Conservation (phyloP, 805 yeast species). For the Starmerella ratchasimensis region DNA sequence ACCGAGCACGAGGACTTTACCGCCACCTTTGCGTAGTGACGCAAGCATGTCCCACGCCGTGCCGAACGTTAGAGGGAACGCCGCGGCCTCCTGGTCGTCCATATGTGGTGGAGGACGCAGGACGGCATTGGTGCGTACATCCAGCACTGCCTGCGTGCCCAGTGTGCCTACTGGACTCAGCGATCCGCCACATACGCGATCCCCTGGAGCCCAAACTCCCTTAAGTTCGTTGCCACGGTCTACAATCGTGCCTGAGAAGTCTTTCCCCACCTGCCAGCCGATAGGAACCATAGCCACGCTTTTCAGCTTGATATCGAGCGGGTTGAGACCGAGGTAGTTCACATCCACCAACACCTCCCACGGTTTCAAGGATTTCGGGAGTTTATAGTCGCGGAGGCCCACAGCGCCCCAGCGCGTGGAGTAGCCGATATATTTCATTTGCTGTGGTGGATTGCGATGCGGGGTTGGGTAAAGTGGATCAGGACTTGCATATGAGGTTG, state of each 20-base stretch:
- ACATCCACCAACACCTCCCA: conserved; percentile 44
- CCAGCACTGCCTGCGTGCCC: conserved; percentile 42
- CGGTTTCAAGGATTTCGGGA: conserved; percentile 36
- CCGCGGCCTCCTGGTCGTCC: conserved; percentile 44
- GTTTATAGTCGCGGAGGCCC: conserved; percentile 12
- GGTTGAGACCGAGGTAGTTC: conserved; percentile 45
- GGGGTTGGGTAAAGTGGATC: no score
- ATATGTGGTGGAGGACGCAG: conserved; percentile 37
- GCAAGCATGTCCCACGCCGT: conserved; percentile 41
- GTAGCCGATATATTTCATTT: conserved; percentile 9
- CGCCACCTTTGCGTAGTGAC: conserved; percentile 2
- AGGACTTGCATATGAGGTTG: no score
- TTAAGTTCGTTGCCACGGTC: conserved; percentile 38
- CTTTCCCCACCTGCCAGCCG: conserved; percentile 40
- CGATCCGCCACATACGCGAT: conserved; percentile 46
- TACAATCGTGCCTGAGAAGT: conserved; percentile 47
- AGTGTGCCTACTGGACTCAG: conserved; percentile 25
- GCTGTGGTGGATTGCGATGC: no score
- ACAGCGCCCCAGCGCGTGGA: conserved; percentile 11
- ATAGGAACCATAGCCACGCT: conserved; percentile 6
- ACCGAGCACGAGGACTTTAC: conserved; percentile 44
- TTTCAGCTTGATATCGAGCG: conserved; percentile 46
- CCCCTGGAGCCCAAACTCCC: conserved; percentile 38
- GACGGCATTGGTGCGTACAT: conserved; percentile 39
- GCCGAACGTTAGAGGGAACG: conserved; percentile 49